Evolutionary conservation across 2,329 filamentous ascomycete species (phyloP).

Genomic region (Metarhizium guizhouense): DNA sequence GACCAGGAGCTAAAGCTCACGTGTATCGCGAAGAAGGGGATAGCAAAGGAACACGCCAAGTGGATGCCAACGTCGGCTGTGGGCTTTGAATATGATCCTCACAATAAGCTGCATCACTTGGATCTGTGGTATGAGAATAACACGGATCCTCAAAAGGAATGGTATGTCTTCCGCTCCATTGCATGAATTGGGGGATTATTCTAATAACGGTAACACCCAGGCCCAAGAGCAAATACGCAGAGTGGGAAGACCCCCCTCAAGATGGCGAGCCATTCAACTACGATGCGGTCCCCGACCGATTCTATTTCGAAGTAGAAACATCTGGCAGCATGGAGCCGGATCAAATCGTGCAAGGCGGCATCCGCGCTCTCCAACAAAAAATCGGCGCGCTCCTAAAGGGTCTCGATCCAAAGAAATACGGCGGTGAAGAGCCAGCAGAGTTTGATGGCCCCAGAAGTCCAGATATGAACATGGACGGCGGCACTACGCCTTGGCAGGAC

Average conservation of each 20-base stretch:
- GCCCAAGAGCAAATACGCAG: slow-evolving; percentile 74
- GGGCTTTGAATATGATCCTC: slow-evolving; percentile 95
- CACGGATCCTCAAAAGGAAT: slow-evolving; percentile 70
- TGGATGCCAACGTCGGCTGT: slow-evolving; percentile 91
- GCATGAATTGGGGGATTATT: background rate
- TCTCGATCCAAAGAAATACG: slow-evolving; percentile 37
- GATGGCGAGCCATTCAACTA: slow-evolving; percentile 88
- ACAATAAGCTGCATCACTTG: slow-evolving; percentile 88
- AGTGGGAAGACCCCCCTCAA: slow-evolving; percentile 69
- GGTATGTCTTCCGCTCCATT: slow-evolving; percentile 43
- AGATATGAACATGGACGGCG: slow-evolving; percentile 51
- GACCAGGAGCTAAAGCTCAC: slow-evolving; percentile 85
- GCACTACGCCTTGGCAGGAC: slow-evolving; percentile 46
- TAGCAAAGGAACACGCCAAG: slow-evolving; percentile 97
- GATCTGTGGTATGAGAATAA: slow-evolving; percentile 85
- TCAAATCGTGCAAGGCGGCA: slow-evolving; percentile 78
- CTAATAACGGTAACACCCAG: slow-evolving; percentile 27
- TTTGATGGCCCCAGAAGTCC: slow-evolving; percentile 59
- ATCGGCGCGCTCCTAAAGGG: slow-evolving; percentile 67
- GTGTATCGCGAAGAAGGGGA: slow-evolving; percentile 95
- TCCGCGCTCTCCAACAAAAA: slow-evolving; percentile 83
- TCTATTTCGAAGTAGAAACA: slow-evolving; percentile 92
- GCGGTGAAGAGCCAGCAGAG: slow-evolving; percentile 49
- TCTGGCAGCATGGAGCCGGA: slow-evolving; percentile 85
- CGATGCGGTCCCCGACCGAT: slow-evolving; percentile 72